These are phyloP conservation scores for Asterochloris erici DNA, from an alignment of 139 green algal genomes.

Conservation along the genomic window DNA sequence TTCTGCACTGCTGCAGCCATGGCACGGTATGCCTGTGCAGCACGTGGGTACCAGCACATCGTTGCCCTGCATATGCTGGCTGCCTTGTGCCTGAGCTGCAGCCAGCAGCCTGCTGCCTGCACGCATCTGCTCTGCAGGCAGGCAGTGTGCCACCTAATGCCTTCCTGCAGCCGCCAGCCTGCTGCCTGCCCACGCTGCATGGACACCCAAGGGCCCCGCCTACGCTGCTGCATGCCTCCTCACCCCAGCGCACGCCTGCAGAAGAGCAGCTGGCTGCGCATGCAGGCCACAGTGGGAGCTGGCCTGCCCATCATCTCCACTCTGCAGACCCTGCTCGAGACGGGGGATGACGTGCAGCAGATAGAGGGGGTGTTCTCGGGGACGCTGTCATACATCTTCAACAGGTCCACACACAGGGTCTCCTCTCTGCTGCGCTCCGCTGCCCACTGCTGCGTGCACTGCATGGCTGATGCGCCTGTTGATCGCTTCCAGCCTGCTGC, in stretches of 20 bases:
- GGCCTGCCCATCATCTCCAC: constrained; percentile 78
- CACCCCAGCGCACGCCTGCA: neutral
- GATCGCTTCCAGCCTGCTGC: too few species aligned
- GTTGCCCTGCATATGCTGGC: too few species aligned
- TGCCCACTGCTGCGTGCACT: too few species aligned
- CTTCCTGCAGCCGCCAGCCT: too few species aligned
- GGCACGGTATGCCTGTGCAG: neutral
- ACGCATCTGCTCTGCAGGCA: too few species aligned
- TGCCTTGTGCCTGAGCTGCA: too few species aligned
- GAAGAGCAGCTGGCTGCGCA: neutral
- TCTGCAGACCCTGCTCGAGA: constrained; percentile 55
- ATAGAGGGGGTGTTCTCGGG: constrained; percentile 66
- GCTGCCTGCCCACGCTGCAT: too few species aligned
- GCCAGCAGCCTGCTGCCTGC: too few species aligned
- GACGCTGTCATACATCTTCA: constrained; percentile 85
- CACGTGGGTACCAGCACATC: neutral
- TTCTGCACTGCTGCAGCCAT: neutral
- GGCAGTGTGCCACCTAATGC: too few species aligned
- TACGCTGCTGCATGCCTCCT: neutral
- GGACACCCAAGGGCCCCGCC: too few species aligned
- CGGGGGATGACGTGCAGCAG: constrained; percentile 64
- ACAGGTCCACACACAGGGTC: constrained; percentile 19
- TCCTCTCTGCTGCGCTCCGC: too few species aligned
- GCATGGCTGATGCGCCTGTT: too few species aligned
- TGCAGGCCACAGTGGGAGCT: constrained; percentile 63